Base-by-base conservation (phyloP, 495 filamentous ascomycete species). In the Ascodesmis nigricans region DNA sequence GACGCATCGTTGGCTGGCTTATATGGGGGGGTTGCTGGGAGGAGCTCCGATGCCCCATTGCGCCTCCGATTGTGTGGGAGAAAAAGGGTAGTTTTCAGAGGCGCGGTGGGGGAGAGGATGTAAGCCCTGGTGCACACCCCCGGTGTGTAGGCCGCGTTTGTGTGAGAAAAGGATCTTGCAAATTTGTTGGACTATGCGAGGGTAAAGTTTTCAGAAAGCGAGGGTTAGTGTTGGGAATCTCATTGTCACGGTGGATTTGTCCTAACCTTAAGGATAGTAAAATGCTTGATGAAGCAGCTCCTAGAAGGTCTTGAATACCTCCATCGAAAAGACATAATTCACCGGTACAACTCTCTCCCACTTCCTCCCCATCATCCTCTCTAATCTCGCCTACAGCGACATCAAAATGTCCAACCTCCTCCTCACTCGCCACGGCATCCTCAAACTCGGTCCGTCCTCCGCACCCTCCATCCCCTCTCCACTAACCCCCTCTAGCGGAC, bases 341-440 rank as follows among this genome's bases (percentile, higher is more conserved):
- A 62, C 45, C 42, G 58, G 58, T 61, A 7, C 25, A 10, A 23
- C 3, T 3, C 17, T 24, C 28, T 19, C 28, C 17, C 18, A n/a
- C 5, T 33, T 28, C 14, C 9, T 14, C 17, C 17, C 7, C 17
- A 37, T 9, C 19, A 20, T 8, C 9, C 24, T 19, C 15, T 16
- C 40, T 44, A 19, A 43, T 24, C 20, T 26, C 31, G 5, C 9
- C 9, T 23, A 15, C 21, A 61, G 58, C 35, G 58, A 62, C 37
- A 53, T 62, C 21, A 62, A 60, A 44, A 58, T 60, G 55, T 56
- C 59, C 19, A 62, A 62, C 24, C 47, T 62, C 11, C 53, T 62
- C 8, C 56, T 62, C 8, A 60, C 56, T 9, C 43, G 52, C 7
- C 50, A 57, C 39, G 58, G 59, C 9, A 42, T 58, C 21, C 41